phyloP scores from a whole-genome alignment of 352 stramenopile genomes.

The Phytopythium mirpurense region DNA sequence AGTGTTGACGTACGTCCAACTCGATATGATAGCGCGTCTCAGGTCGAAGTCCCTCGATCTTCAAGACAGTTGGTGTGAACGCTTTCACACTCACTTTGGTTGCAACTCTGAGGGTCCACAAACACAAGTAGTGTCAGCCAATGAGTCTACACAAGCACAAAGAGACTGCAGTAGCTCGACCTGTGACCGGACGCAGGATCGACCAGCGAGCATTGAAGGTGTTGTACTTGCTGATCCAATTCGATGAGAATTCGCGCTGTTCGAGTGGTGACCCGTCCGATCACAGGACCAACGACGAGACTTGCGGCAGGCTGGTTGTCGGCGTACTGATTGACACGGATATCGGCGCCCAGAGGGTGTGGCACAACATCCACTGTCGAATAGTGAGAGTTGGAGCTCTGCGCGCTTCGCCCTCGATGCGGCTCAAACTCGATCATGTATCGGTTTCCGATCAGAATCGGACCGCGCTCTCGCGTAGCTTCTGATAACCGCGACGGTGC shows the following conservation, averaged over 20 bases:
- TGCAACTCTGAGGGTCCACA: constrained; percentile 14
- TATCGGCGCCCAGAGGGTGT: constrained; percentile 29
- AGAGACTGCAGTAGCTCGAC: constrained; percentile 10
- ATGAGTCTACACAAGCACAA: neutral
- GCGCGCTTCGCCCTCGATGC: neutral
- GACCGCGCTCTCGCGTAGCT: neutral
- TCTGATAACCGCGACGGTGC: neutral
- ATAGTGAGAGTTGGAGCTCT: constrained; percentile 24
- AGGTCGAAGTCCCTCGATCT: constrained; percentile 50
- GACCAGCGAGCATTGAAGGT: constrained; percentile 31
- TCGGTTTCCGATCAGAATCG: neutral
- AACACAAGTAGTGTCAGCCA: neutral
- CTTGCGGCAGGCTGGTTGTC: constrained; percentile 28
- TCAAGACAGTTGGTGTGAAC: constrained; percentile 53
- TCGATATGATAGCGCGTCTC: constrained; percentile 47
- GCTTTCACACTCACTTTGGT: constrained; percentile 25
- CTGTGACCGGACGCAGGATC: constrained; percentile 25
- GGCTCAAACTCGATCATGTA: constrained; percentile 3
- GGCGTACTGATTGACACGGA: constrained; percentile 28
- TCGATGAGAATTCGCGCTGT: constrained; percentile 59
- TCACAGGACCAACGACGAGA: constrained; percentile 52
- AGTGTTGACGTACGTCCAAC: constrained; percentile 33
- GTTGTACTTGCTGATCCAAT: constrained; percentile 35
- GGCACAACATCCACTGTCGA: constrained; percentile 41
- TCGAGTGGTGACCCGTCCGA: constrained; percentile 49